Percentiles rank a stretch among this genome's conserved stretches.
phyloP scores from a whole-genome alignment of 345 rosid genomes.

The Melastoma malabathricum region DNA sequence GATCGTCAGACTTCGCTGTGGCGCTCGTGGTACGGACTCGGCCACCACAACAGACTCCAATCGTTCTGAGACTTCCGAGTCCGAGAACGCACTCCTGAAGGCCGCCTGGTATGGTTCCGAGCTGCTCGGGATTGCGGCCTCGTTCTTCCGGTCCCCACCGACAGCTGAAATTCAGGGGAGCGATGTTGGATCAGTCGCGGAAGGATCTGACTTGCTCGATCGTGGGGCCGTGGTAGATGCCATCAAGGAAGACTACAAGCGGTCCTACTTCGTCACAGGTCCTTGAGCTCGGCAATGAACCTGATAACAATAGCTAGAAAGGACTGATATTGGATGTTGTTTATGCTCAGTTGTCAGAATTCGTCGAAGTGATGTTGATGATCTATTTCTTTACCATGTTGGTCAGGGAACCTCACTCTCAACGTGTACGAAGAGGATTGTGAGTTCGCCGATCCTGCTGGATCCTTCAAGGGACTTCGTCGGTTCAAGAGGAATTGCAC shows the following conservation, averaged over 20 bases:
- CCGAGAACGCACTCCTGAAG: constrained; percentile 64
- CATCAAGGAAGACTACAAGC: constrained; percentile 57
- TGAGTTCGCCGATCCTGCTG: constrained; percentile 95
- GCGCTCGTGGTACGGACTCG: constrained; percentile 11
- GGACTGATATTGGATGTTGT: too few species aligned
- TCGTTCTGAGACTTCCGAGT: constrained; percentile 18
- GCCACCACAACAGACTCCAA: constrained; percentile 17
- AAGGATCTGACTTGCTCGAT: constrained; percentile 44
- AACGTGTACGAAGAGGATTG: constrained; percentile 77
- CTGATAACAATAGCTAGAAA: too few species aligned
- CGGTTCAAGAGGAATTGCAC: constrained; percentile 90
- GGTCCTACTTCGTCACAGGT: constrained; percentile 93
- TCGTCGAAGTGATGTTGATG: background rate
- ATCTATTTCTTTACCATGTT: background rate
- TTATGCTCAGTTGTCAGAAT: background rate
- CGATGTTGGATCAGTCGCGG: constrained; percentile 18
- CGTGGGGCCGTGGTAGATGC: constrained; percentile 42
- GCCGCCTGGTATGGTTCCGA: constrained; percentile 93
- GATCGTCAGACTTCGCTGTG: constrained; percentile 21
- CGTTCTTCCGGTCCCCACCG: constrained; percentile 41
- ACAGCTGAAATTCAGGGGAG: constrained; percentile 8
- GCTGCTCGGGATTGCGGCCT: constrained; percentile 83
- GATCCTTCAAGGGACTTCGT: constrained; percentile 75
- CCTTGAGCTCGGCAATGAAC: background rate
- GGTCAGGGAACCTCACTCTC: constrained; percentile 57